Percentiles rank a stretch among this genome's conserved stretches.
Conservation (phyloP, 176 grass and related monocot species). For the Coix lacrymajobi region DNA sequence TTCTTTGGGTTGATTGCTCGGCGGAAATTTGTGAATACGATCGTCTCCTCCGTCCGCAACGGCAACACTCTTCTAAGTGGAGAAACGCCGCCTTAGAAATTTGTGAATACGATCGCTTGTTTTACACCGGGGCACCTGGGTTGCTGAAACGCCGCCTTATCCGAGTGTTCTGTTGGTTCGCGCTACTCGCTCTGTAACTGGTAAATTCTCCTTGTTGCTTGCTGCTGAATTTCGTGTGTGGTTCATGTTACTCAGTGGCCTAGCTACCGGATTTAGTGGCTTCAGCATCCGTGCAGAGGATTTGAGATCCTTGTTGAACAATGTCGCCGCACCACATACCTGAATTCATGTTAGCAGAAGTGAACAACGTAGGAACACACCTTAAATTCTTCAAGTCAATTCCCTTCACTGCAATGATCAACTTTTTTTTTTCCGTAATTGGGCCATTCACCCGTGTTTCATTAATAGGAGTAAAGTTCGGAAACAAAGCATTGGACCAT, state of each 20-base stretch:
- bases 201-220: not conserved
- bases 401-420: not conserved
- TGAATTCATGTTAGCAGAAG: not conserved
- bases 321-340: not conserved
- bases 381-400: not conserved
- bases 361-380: not conserved
- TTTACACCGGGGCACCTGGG: not conserved
- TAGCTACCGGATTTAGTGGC: not conserved
- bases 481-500: no score
- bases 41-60: not conserved
- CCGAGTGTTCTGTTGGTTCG: not conserved
- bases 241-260: not conserved
- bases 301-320: not conserved
- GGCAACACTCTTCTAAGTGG: not conserved
- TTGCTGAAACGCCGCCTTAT: not conserved
- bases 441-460: no score
- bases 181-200: not conserved
- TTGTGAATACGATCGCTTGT: no score
- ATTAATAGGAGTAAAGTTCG: no score
- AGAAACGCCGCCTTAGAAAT: not conserved
- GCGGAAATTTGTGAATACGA: not conserved
- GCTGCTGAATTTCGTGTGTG: not conserved
- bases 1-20: not conserved
- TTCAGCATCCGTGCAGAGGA: not conserved
- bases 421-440: no score